Conservation (phyloP, 1,139 yeast species). For the Debaryomyces nepalensis region DNA sequence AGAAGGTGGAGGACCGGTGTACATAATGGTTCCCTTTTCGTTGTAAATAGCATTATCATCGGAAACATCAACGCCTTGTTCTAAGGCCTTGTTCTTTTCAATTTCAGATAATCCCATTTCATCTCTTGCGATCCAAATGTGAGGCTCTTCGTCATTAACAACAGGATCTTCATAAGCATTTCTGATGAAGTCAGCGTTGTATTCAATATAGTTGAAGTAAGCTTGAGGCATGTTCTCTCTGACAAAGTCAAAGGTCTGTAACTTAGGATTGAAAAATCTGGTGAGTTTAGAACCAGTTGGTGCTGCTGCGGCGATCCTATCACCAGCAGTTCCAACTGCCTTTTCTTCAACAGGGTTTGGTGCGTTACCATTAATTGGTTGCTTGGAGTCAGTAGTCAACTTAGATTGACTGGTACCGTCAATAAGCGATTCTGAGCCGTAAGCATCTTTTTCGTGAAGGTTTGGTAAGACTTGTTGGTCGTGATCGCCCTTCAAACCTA, state of each 20-base stretch:
- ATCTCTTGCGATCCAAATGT: constrained; percentile 73
- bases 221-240: constrained; percentile 44
- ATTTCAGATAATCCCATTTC: constrained; percentile 68
- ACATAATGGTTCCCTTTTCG: constrained; percentile 57
- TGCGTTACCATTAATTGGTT: constrained; percentile 6
- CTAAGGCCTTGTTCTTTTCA: constrained; percentile 62
- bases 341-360: constrained; percentile 11
- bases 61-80: constrained; percentile 57
- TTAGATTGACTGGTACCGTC: constrained; percentile 8
- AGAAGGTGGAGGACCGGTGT: constrained; percentile 68
- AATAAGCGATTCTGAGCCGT: constrained; percentile 4
- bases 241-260: constrained; percentile 43
- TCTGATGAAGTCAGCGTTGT: constrained; percentile 44
- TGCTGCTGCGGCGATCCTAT: constrained; percentile 7
- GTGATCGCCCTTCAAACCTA: constrained; percentile 34
- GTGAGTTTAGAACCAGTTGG: constrained; percentile 36
- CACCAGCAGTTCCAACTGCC: constrained; percentile 13
- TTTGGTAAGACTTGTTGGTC: constrained; percentile 34
- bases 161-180: constrained; percentile 72
- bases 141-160: constrained; percentile 63
- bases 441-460: constrained; percentile 9
- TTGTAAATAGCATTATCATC: constrained; percentile 61
- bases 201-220: constrained; percentile 49
- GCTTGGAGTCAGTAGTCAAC: constrained; percentile 1
- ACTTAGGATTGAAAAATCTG: constrained; percentile 47